phyloP scores from a whole-genome alignment of 2,329 filamentous ascomycete species.

The Colletotrichum sidae region DNA sequence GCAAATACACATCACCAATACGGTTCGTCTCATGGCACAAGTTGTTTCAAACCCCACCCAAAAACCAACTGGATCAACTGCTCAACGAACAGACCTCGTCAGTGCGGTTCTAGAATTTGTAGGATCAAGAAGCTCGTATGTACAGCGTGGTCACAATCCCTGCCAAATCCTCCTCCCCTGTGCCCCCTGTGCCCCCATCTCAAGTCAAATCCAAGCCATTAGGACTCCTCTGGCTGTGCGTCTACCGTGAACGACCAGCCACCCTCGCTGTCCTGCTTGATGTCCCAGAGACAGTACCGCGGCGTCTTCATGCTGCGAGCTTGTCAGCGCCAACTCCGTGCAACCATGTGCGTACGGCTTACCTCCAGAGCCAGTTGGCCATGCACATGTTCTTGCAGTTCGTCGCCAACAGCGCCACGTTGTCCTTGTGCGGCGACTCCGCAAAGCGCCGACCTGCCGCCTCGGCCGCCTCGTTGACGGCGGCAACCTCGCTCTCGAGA shows the following conservation, averaged over 20 bases:
- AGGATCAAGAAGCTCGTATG: not conserved
- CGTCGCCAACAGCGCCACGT: conserved; percentile 9
- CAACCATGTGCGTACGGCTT: not conserved
- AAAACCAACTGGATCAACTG: too few relatives aligned
- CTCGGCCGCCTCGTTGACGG: conserved; percentile 14
- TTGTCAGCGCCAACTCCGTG: not conserved
- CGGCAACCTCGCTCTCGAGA: conserved; percentile 9
- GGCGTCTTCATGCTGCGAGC: conserved; percentile 13
- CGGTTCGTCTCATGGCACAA: too few relatives aligned
- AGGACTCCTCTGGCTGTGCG: conserved; percentile 7
- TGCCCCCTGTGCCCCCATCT: not conserved
- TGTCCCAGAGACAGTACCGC: conserved; percentile 24
- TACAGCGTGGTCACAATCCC: too few relatives aligned
- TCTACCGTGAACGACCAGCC: conserved; percentile 10
- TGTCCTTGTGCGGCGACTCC: not conserved
- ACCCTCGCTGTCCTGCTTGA: conserved; percentile 10
- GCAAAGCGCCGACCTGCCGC: not conserved
- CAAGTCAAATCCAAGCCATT: not conserved
- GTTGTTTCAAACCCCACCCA: too few relatives aligned
- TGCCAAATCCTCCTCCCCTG: too few relatives aligned
- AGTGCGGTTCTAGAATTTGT: not conserved
- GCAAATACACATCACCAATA: too few relatives aligned
- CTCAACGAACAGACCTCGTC: too few relatives aligned
- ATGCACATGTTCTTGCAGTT: conserved; percentile 35
- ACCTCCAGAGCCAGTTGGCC: conserved; percentile 32